A percentile compares a stretch with the other conserved stretches of the same genome.
Evolutionary conservation across 352 stramenopile species (phyloP).

Genomic region (Lagenidium sp.): DNA sequence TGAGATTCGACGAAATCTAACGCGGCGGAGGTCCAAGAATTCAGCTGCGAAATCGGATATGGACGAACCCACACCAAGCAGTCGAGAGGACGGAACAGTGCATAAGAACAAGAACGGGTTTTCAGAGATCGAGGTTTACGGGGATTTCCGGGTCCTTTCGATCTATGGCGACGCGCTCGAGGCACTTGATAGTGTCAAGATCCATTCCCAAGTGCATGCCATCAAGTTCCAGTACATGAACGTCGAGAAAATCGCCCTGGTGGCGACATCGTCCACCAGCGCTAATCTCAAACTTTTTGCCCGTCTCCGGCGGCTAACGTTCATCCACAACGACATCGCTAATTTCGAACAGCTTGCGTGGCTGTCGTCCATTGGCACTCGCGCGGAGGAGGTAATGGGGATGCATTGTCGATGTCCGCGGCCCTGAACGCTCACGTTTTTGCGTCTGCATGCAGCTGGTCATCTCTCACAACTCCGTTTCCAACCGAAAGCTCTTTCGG

Average conservation of each 20-base stretch:
- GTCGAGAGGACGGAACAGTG: slow-evolving; percentile 33
- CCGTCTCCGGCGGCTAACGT: slow-evolving; percentile 38
- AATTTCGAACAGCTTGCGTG: slow-evolving; percentile 58
- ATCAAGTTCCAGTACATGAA: slow-evolving; percentile 58
- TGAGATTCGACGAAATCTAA: no score
- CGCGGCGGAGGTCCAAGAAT: no score
- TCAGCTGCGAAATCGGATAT: slow-evolving; percentile 10
- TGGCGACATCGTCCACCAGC: slow-evolving; percentile 18
- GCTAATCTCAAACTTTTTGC: slow-evolving; percentile 55
- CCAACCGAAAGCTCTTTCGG: slow-evolving; percentile 38
- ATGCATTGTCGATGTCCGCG: background rate
- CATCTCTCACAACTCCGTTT: slow-evolving; percentile 52
- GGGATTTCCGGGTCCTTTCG: slow-evolving; percentile 52
- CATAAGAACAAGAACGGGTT: slow-evolving; percentile 50
- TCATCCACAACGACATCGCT: slow-evolving; percentile 58
- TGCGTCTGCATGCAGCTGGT: slow-evolving; percentile 27
- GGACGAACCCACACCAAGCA: slow-evolving; percentile 25
- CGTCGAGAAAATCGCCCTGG: slow-evolving; percentile 29
- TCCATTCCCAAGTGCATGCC: slow-evolving; percentile 37
- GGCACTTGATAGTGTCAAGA: slow-evolving; percentile 44
- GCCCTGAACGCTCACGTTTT: background rate
- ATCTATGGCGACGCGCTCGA: slow-evolving; percentile 66
- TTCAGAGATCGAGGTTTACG: slow-evolving; percentile 63
- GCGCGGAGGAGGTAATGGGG: slow-evolving; percentile 48
- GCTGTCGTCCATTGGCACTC: slow-evolving; percentile 34